Evolutionary conservation across 169 alveolate species (phyloP).

Genomic region (Plasmodium falciparum): DNA sequence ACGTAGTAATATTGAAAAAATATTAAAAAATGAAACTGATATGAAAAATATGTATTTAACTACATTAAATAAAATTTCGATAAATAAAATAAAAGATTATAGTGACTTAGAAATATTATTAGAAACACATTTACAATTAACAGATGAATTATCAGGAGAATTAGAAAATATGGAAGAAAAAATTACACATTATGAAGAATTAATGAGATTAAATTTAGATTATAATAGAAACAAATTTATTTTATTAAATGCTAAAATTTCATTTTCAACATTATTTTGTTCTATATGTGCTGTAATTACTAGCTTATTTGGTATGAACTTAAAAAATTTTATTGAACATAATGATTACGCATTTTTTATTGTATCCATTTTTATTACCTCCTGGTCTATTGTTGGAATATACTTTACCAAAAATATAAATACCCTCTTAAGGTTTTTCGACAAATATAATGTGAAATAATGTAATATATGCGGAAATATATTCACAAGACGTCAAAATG

Average conservation of each 20-base stretch:
- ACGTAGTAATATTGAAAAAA: slow-evolving; percentile 45
- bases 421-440: slow-evolving; percentile 34
- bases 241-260: slow-evolving; percentile 49
- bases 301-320: slow-evolving; percentile 59
- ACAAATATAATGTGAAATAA: slow-evolving; percentile 16
- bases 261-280: slow-evolving; percentile 52
- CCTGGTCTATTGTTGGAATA: slow-evolving; percentile 38
- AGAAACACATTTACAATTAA: slow-evolving; percentile 68
- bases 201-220: slow-evolving; percentile 55
- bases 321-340: slow-evolving; percentile 52
- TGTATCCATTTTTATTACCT: slow-evolving; percentile 27
- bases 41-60: slow-evolving; percentile 63
- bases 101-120: slow-evolving; percentile 50
- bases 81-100: slow-evolving; percentile 15
- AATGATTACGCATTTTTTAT: slow-evolving; percentile 43
- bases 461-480: not conserved
- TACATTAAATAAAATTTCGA: not conserved
- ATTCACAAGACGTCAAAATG: not conserved
- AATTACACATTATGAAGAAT: slow-evolving; percentile 71
- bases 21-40: slow-evolving; percentile 36
- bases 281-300: slow-evolving; percentile 57
- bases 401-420: slow-evolving; percentile 44
- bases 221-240: slow-evolving; percentile 68
- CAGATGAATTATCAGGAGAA: slow-evolving; percentile 53
- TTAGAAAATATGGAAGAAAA: slow-evolving; percentile 67